Conservation (phyloP, 805 yeast species). For the Yamadazyma philogaea region DNA sequence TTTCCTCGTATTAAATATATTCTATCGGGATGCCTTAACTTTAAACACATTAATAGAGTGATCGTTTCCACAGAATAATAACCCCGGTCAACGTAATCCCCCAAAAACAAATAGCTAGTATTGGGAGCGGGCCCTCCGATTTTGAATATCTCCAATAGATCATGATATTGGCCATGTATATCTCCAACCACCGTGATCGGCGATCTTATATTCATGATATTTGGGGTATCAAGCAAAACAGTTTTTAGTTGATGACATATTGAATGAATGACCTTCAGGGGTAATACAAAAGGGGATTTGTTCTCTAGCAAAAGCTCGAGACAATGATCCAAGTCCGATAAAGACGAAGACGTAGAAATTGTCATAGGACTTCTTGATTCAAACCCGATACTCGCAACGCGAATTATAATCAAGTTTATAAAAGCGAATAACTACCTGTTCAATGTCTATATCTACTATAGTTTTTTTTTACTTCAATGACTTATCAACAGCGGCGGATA, state of each 20-base stretch:
- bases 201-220: conserved; percentile 76
- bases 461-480: background rate
- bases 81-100: conserved; percentile 96
- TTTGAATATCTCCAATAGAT: conserved; percentile 83
- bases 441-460: background rate
- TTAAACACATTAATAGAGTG: conserved; percentile 72
- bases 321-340: conserved; percentile 40
- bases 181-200: conserved; percentile 98
- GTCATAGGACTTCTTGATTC: conserved; percentile 26
- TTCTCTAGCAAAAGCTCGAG: conserved; percentile 39
- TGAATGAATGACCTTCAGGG: conserved; percentile 39
- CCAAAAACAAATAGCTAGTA: conserved; percentile 88
- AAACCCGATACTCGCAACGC: conserved; percentile 7
- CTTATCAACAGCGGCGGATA: conserved; percentile 50
- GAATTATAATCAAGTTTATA: background rate
- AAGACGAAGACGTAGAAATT: conserved; percentile 29
- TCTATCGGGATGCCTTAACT: conserved; percentile 83
- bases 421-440: background rate
- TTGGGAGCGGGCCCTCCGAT: conserved; percentile 93
- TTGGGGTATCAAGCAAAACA: conserved; percentile 72
- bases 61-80: conserved; percentile 93
- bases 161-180: conserved; percentile 96
- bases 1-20: conserved; percentile 86
- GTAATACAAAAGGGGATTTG: conserved; percentile 42
- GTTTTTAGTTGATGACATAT: conserved; percentile 79